Base-by-base conservation (phyloP, 345 rosid species). In the Arabis hirsuta region DNA sequence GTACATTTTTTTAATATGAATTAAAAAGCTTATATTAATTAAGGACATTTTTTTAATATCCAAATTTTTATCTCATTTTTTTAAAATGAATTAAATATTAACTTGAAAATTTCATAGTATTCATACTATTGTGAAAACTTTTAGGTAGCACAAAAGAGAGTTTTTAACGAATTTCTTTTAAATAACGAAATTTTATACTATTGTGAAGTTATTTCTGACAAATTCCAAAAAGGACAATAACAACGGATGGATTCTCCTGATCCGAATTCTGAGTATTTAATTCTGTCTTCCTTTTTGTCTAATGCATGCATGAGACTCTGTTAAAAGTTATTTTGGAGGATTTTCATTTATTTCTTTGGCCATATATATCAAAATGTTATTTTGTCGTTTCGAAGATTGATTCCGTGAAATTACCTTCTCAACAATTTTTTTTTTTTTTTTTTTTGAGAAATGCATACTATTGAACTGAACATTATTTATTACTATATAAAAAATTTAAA, bases 271-370 rank as follows among this genome's bases (percentile, higher is more conserved):
- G 74, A 69, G 24, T 44, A 45, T 22, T 43, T 43, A 16, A 12
- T 32, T 43, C 20, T 45, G 71, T 13, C 32, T 50, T 65, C 47
- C 19, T 12, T 65, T 64, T 32, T 22, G n/a, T 51, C 29, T 22
- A 36, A 50, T 50, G 71, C 71, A 67, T 67, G 72, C 72, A 67
- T 55, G 38, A 67, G 52, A 31, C 55, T 68, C 65, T 69, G 29
- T 38, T n/a, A 46, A 26, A 34, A 69, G 48, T 47, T 62, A 5
- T 39, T 61, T 7, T 26, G 4, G 9, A 22, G 7, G 52, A 34
- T 39, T 32, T 22, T 24, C 24, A 16, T 24, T 60, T 4, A 0
- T 60, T 60, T 60, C 1, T 61, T 42, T 43, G 38, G 43, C 36
- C 36, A 7, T 42, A 4, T 60, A 46, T 34, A 14, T 36, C n/a